Base-by-base conservation (phyloP, 2,329 filamentous ascomycete species). In the Huntiella decipiens region DNA sequence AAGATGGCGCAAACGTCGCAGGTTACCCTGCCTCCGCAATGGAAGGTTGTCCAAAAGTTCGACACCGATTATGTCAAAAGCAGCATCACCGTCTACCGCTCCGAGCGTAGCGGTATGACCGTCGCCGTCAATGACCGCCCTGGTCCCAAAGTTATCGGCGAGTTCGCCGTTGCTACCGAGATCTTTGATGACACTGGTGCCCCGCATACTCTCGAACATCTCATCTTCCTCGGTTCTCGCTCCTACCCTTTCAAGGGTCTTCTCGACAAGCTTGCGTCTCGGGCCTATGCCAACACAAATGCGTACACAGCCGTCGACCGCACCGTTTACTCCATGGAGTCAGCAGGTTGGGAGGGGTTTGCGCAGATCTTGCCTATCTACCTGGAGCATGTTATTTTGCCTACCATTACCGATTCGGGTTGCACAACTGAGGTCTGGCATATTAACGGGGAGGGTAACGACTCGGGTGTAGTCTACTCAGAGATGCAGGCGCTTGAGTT, bases 401-500 rank as follows among this genome's bases (percentile, higher is more conserved):
- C 91, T 0, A 94, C 85, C 5, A 68, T 98, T 50, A 96, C 87
- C 1, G 88, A 98, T 60, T 82, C 87, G 47, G 85, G 77, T 8
- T 95, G 92, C 58, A 80, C 88, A 53, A 98, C 91, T 2, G 91
- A 98, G 61, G 91, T 98, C 1, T 86, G 94, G 64, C 91, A 98
- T 59, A 74, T 98, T 46, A 85, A 98, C 57, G 88, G 85, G 12
- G 77, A 83, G 53, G 91, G 91, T 47, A 82, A 96, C 52, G 91
- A 98, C 69, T 91, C 91, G 37, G 91, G 86, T 51, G 87, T 95
- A 1, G 91, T 98, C 6, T 98, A 98, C 62, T 95, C 88, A 0
- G 91, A 98, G 63, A 98, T 98, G 91, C 91, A 98, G 62, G 91
- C 79, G 17, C 77, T 94, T 2, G 82, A 96, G 58, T 93, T 93